Percentiles rank a stretch among this genome's conserved stretches.
These are phyloP conservation scores for Mycena belliarum DNA, from an alignment of 768 basidiomycete species.

Conservation along the genomic window DNA sequence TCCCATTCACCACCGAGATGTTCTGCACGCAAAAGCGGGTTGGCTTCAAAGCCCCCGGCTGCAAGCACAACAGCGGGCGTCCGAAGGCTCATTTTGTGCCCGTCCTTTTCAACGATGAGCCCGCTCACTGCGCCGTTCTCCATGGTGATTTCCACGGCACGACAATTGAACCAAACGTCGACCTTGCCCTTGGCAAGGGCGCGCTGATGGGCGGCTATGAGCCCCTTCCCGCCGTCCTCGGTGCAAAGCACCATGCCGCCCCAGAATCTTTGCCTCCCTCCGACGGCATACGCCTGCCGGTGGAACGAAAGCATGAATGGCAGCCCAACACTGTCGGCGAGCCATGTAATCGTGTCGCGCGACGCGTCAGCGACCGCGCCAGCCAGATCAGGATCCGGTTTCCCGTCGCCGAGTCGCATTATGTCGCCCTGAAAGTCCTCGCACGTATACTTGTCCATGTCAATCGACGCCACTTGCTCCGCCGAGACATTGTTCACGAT, in stretches of 20 bases:
- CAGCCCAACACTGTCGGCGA: conserved; percentile 48
- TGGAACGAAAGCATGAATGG: conserved; percentile 63
- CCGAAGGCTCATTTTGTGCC: conserved; percentile 36
- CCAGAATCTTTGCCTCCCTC: conserved; percentile 68
- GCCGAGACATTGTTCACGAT: conserved; percentile 50
- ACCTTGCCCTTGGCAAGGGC: conserved; percentile 53
- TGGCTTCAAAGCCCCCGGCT: conserved; percentile 69
- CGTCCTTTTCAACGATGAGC: conserved; percentile 43
- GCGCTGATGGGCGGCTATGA: conserved; percentile 55
- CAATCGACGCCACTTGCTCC: conserved; percentile 46
- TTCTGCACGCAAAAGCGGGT: conserved; percentile 46
- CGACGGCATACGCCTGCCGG: conserved; percentile 66
- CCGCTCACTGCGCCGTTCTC: conserved; percentile 45
- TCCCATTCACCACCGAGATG: conserved; percentile 63
- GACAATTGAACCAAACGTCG: conserved; percentile 57
- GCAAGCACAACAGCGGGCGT: conserved; percentile 57
- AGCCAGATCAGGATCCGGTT: conserved; percentile 51
- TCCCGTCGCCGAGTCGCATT: conserved; percentile 55
- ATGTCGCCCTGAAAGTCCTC: conserved; percentile 59
- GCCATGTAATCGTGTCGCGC: conserved; percentile 58
- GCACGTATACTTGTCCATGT: conserved; percentile 58
- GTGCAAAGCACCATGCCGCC: conserved; percentile 65
- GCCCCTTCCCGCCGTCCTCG: conserved; percentile 67
- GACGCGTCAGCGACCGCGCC: conserved; percentile 54
- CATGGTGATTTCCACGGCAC: conserved; percentile 42